A percentile compares a stretch with the other conserved stretches of the same genome.
phyloP scores from a whole-genome alignment of 805 yeast species.

The Blastobotrys mokoenaii region DNA sequence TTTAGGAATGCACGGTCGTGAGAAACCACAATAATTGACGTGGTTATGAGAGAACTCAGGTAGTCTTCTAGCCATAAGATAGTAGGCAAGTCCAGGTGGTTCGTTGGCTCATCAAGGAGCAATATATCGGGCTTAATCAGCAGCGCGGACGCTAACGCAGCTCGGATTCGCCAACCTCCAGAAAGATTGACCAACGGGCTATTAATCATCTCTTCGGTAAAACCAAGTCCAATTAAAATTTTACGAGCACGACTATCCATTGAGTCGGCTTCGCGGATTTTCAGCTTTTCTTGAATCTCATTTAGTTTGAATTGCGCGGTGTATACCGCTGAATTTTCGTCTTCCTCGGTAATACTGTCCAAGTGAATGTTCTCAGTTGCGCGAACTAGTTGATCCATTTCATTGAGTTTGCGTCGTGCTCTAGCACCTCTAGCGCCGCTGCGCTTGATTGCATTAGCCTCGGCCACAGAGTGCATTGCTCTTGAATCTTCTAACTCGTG shows the following conservation, averaged over 20 bases:
- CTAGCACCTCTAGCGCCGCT: constrained; percentile 4
- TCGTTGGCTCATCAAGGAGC: constrained; percentile 94
- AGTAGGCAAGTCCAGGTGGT: constrained; percentile 90
- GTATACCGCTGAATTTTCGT: constrained; percentile 28
- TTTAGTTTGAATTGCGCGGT: not conserved
- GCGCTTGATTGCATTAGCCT: not conserved
- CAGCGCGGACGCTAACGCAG: constrained; percentile 97
- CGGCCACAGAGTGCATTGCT: not conserved
- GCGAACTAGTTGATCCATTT: constrained; percentile 27
- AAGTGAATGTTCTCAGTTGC: constrained; percentile 83
- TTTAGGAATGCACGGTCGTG: constrained; percentile 97
- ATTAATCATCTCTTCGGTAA: constrained; percentile 77
- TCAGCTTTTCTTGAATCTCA: not conserved
- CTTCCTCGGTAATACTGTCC: constrained; percentile 85
- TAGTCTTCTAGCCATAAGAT: constrained; percentile 93
- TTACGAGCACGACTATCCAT: constrained; percentile 60
- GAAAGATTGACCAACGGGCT: constrained; percentile 91
- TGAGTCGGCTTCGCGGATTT: constrained; percentile 38
- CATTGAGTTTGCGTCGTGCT: constrained; percentile 1
- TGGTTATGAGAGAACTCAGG: constrained; percentile 67
- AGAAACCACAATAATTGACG: constrained; percentile 93
- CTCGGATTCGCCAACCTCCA: constrained; percentile 99
- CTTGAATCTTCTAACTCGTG: too few species aligned
- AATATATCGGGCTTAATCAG: constrained; percentile 92
- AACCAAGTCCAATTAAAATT: constrained; percentile 81